Percentiles rank a stretch among this genome's conserved stretches.
phyloP scores from a whole-genome alignment of 257 asterid genomes.

The Solanum raphanifolium region DNA sequence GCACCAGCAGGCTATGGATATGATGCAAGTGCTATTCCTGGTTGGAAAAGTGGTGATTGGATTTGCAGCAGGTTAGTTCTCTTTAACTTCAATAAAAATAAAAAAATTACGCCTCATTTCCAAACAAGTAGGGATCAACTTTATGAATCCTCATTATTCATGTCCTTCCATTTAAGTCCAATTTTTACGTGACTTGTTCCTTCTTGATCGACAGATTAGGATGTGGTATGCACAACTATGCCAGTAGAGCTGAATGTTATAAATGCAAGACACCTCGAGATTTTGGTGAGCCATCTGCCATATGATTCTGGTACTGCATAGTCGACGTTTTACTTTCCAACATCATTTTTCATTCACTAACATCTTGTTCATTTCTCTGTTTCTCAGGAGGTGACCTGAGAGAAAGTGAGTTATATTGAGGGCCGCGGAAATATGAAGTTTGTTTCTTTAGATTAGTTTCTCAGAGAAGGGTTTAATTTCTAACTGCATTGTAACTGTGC shows the following conservation, averaged over 20 bases:
- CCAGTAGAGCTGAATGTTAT: slow-evolving; percentile 62
- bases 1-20: slow-evolving; percentile 25
- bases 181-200: neutral
- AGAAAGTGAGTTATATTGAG: neutral
- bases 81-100: neutral
- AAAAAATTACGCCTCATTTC: neutral
- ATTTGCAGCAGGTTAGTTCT: slow-evolving; percentile 51
- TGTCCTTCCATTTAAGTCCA: neutral
- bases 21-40: slow-evolving; percentile 45
- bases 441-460: neutral
- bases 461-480: slow-evolving; percentile 3
- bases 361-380: neutral
- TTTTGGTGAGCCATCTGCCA: slow-evolving; percentile 27
- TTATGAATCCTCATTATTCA: neutral
- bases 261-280: slow-evolving; percentile 59
- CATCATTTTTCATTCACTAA: neutral
- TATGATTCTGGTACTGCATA: neutral
- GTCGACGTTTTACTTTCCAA: neutral
- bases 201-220: slow-evolving; percentile 13
- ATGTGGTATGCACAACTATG: slow-evolving; percentile 20
- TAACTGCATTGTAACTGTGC: slow-evolving; percentile 3
- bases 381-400: slow-evolving; percentile 5
- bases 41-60: slow-evolving; percentile 95
- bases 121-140: neutral
- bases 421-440: neutral